Percentiles rank a stretch among this genome's conserved stretches.
Evolutionary conservation across 176 grass and related monocot species (phyloP).

Genomic region (Phyllostachys edulis): DNA sequence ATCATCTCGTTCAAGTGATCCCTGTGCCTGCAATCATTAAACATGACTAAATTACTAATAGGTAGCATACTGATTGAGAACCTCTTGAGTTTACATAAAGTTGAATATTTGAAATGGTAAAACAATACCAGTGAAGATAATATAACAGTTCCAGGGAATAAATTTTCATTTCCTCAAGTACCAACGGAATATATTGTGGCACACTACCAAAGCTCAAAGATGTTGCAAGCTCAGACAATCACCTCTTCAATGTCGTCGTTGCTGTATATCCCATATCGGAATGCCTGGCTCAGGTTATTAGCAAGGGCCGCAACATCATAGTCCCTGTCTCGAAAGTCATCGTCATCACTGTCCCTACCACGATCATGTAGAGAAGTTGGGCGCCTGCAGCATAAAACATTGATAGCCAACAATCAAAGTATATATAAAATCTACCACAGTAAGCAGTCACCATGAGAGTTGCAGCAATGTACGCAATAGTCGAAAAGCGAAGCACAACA

Average conservation of each 20-base stretch:
- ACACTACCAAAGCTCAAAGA: background rate
- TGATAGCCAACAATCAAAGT: background rate
- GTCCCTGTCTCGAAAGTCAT: slow-evolving; percentile 75
- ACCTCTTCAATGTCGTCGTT: slow-evolving; percentile 89
- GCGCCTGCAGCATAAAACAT: slow-evolving; percentile 52
- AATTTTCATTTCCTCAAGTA: background rate
- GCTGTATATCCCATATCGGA: slow-evolving; percentile 70
- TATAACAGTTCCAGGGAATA: background rate
- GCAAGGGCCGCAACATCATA: slow-evolving; percentile 81
- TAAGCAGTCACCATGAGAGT: background rate
- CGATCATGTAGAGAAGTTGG: slow-evolving; percentile 74
- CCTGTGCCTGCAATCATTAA: slow-evolving; percentile 58
- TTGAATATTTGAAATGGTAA: background rate
- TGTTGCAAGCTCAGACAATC: background rate
- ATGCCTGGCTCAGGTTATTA: slow-evolving; percentile 79
- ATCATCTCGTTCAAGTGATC: slow-evolving; percentile 70
- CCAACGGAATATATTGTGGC: background rate
- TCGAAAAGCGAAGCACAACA: background rate
- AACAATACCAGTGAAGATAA: background rate
- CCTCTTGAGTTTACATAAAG: background rate
- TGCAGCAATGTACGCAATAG: background rate
- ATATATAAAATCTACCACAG: background rate
- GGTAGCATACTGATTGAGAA: background rate
- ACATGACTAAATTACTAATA: background rate
- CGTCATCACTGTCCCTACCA: slow-evolving; percentile 78